phyloP scores from a whole-genome alignment of 164 flowering plant species.

The Chloranthus sessilifolius region DNA sequence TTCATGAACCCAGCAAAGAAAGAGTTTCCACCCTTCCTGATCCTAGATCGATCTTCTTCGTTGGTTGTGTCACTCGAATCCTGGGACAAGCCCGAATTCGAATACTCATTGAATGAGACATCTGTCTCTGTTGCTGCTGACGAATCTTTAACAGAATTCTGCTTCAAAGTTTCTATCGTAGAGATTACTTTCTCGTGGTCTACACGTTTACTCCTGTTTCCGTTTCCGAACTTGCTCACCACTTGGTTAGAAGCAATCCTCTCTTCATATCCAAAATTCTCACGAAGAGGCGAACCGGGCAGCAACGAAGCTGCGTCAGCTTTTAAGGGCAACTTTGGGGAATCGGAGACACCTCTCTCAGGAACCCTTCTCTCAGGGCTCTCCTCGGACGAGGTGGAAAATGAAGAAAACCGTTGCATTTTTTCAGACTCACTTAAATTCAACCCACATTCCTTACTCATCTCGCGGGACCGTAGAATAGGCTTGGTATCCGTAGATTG shows the following conservation, averaged over 20 bases:
- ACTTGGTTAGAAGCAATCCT: slow-evolving; percentile 20
- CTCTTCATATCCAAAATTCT: slow-evolving; percentile 27
- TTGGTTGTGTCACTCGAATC: slow-evolving; percentile 32
- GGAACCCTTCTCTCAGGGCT: slow-evolving; percentile 23
- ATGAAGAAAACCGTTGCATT: slow-evolving; percentile 20
- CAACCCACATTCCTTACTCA: slow-evolving; percentile 1
- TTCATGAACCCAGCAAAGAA: slow-evolving; percentile 35
- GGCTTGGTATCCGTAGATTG: slow-evolving; percentile 24
- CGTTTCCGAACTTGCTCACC: slow-evolving; percentile 19
- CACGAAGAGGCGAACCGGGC: slow-evolving; percentile 31
- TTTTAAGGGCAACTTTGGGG: slow-evolving; percentile 14
- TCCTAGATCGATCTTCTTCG: slow-evolving; percentile 26
- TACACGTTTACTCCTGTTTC: slow-evolving; percentile 26
- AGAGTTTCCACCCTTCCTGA: slow-evolving; percentile 30
- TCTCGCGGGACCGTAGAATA: background rate
- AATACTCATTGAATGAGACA: slow-evolving; percentile 30
- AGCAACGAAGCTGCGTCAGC: slow-evolving; percentile 20
- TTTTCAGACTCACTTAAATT: slow-evolving; percentile 26
- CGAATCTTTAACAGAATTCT: slow-evolving; percentile 32
- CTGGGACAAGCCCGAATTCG: slow-evolving; percentile 28
- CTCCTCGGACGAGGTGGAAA: slow-evolving; percentile 28
- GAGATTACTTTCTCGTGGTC: slow-evolving; percentile 27
- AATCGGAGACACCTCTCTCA: slow-evolving; percentile 7
- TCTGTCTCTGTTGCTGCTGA: slow-evolving; percentile 42
- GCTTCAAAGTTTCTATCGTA: slow-evolving; percentile 21